Evolutionary conservation across 2,329 filamentous ascomycete species (phyloP).

Genomic region (Dothideomycetidae sp.): DNA sequence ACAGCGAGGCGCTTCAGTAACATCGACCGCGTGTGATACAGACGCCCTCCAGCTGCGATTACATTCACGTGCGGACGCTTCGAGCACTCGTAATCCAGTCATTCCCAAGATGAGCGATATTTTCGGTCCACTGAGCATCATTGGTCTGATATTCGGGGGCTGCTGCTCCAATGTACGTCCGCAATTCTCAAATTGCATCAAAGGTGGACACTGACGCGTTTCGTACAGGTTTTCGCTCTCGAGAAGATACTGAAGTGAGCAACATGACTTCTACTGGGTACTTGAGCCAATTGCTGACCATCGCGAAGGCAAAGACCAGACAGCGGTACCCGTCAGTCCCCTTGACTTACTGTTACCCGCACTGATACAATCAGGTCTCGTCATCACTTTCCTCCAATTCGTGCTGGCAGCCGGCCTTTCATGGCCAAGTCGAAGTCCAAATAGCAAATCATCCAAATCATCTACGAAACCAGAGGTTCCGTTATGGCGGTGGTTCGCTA

Average conservation of each 20-base stretch:
- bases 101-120: conserved; percentile 7
- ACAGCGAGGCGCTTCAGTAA: no score
- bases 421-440: conserved; percentile 1
- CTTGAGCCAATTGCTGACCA: conserved; percentile 16
- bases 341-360: no score
- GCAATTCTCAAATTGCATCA: conserved; percentile 19
- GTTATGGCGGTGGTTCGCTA: conserved; percentile 69
- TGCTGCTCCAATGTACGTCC: conserved; percentile 88
- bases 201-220: not conserved
- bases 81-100: no score
- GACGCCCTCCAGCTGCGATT: no score
- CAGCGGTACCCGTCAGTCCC: conserved; percentile 59
- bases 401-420: conserved; percentile 46
- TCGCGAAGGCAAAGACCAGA: conserved; percentile 58
- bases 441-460: conserved; percentile 31
- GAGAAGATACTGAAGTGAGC: conserved; percentile 87
- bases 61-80: no score
- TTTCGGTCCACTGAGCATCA: conserved; percentile 39
- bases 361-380: conserved; percentile 56
- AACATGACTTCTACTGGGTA: conserved; percentile 13
- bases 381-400: conserved; percentile 39
- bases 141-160: conserved; percentile 82
- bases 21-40: no score
- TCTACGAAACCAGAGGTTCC: conserved; percentile 58
- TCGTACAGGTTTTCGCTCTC: conserved; percentile 80